Evolutionary conservation across 78 protist species (phyloP), one percentile per base, ranked within the genome.

Genomic region (Dictyostelium intermedium): DNA sequence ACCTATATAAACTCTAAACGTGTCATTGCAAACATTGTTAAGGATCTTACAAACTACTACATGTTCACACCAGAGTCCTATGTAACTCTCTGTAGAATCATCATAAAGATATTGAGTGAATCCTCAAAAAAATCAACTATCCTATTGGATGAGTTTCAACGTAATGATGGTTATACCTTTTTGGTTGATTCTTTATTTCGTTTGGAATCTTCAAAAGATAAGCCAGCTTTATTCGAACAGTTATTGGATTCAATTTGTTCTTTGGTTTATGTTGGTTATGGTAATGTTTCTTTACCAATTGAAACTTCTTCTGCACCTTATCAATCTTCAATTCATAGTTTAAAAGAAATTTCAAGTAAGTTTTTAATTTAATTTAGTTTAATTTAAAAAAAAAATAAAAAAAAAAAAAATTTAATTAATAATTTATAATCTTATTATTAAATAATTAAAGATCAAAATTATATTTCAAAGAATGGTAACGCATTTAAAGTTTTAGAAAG

Each of bases 261-360:
- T 5, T 23, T 89, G 9, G 34, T 89, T 6, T 89, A 89, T 80
- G 86, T 89, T 18, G 94, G 94, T 16, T 89, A 89, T 34, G 94
- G 94, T n/a, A 53, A 78, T 25, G 82, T 89, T 6, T 66, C 69
- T 3, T 32, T 89, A n/a, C 94, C 94, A 1, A 27, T 56, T 56
- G 94, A 89, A 30, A 20, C 27, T 27, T 89, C 94, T 41, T 85
- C 94, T 13, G 94, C 81, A 23, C 94, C 94, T 14, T 89, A 89
- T 50, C 94, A 89, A 69, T 50, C 94, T 4, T 63, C 94, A 60
- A 89, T 89, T 50, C 81, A 89, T 14, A 89, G 70, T 70, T 11
- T 89, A 20, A 89, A 89, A 69, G 94, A 89, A 41, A 63, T 89
- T 23, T 89, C 94, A 78, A 89, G 79, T 72, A 69, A 69, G 41